Evolutionary conservation across 2,329 filamentous ascomycete species (phyloP).

Genomic region (Ascochyta lentis): DNA sequence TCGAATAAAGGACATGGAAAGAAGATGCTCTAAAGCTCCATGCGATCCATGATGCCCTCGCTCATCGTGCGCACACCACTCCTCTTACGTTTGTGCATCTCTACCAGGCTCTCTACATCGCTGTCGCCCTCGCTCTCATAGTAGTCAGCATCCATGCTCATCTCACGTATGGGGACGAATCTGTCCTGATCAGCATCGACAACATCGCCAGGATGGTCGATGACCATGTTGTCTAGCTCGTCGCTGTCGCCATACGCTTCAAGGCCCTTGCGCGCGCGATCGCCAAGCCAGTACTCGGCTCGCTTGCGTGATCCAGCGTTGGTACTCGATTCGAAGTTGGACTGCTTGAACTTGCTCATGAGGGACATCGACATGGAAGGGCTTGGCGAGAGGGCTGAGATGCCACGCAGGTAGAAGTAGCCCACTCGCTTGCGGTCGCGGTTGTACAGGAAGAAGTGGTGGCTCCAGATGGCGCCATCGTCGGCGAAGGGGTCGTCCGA

Average conservation of each 20-base stretch:
- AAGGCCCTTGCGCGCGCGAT: constrained; percentile 59
- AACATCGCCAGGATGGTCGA: constrained; percentile 47
- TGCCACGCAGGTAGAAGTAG: constrained; percentile 90
- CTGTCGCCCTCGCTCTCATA: constrained; percentile 43
- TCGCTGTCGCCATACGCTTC: constrained; percentile 54
- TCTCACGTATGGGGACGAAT: constrained; percentile 37
- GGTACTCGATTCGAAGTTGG: constrained; percentile 57
- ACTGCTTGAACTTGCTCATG: constrained; percentile 48
- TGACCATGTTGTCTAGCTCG: constrained; percentile 51
- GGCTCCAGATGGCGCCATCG: constrained; percentile 91
- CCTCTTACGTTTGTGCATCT: constrained; percentile 48
- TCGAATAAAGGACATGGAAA: neutral
- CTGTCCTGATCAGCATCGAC: constrained; percentile 51
- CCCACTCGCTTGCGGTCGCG: constrained; percentile 89
- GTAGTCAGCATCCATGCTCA: constrained; percentile 41
- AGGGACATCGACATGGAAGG: constrained; percentile 53
- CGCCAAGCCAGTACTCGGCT: constrained; percentile 86
- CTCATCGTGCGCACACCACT: constrained; percentile 59
- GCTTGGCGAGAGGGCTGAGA: constrained; percentile 75
- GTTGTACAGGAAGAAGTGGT: constrained; percentile 99
- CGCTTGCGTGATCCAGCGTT: constrained; percentile 74
- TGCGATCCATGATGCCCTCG: constrained; percentile 60
- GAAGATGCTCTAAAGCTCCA: constrained; percentile 55
- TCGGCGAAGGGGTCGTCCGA: constrained; percentile 91
- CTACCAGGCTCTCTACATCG: constrained; percentile 42